Conservation (phyloP, 495 filamentous ascomycete genomes). For the Trichodelitschia bisporula region DNA sequence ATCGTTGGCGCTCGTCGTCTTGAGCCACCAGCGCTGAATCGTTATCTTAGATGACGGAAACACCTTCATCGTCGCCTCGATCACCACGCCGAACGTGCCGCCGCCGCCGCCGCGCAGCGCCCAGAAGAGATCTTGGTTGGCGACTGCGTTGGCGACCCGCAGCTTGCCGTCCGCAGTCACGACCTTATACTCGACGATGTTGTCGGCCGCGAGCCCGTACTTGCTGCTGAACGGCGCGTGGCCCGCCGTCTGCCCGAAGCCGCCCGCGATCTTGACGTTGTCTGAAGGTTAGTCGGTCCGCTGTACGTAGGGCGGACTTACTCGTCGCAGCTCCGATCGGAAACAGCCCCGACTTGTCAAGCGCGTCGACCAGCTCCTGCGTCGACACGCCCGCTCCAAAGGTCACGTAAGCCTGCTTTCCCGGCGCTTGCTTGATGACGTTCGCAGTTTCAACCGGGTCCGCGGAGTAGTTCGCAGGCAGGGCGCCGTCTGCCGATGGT, state of each 20-base stretch:
- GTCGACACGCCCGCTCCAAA: neutral
- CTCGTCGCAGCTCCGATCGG: neutral
- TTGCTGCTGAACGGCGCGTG: neutral
- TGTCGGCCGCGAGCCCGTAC: neutral
- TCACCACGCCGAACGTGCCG: neutral
- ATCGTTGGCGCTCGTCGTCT: neutral
- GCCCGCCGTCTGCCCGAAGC: neutral
- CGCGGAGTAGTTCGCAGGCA: neutral
- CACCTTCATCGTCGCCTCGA: neutral
- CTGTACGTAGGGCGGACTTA: no score
- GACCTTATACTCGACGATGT: neutral
- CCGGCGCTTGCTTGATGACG: neutral
- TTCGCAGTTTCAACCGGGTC: neutral
- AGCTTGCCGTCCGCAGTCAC: neutral
- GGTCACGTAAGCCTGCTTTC: neutral
- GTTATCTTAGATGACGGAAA: neutral
- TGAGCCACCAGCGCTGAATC: neutral
- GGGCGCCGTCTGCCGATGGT: neutral
- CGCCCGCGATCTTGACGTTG: neutral
- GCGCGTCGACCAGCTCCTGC: neutral
- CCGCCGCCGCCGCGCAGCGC: no score
- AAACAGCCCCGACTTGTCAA: neutral
- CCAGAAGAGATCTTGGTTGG: constrained; percentile 1
- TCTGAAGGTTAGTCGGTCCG: no score
- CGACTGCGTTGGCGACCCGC: neutral